A percentile compares a stretch with the other conserved stretches of the same genome.
Evolutionary conservation across 2,329 filamentous ascomycete species (phyloP).

Genomic region (Hypoxylon sp.): DNA sequence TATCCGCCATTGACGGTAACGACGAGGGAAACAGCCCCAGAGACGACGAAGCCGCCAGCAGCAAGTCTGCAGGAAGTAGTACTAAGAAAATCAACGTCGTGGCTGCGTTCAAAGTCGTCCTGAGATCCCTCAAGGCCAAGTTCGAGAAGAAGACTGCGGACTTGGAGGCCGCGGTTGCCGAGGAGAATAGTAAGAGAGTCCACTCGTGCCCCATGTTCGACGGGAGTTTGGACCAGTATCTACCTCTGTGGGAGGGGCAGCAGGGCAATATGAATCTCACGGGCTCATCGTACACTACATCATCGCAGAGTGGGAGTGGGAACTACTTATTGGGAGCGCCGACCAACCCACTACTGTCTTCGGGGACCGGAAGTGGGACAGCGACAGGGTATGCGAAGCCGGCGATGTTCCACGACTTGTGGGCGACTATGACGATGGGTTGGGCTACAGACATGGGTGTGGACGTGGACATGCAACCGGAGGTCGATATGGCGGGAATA

Average conservation of each 20-base stretch:
- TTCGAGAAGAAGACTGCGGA: constrained; percentile 60
- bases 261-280: constrained; percentile 41
- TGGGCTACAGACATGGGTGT: constrained; percentile 55
- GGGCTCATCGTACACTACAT: constrained; percentile 25
- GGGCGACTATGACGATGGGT: constrained; percentile 65
- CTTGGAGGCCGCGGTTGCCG: constrained; percentile 48
- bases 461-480: constrained; percentile 7
- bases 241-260: constrained; percentile 62
- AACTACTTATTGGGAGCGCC: constrained; percentile 9
- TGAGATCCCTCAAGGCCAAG: constrained; percentile 63
- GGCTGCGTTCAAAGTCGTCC: constrained; percentile 63
- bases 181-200: constrained; percentile 39
- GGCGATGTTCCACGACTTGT: constrained; percentile 60
- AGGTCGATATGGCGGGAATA: constrained; percentile 4
- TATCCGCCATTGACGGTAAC: constrained; percentile 49
- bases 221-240: constrained; percentile 63
- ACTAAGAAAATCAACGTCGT: constrained; percentile 59
- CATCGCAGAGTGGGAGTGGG: constrained; percentile 23
- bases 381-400: constrained; percentile 41
- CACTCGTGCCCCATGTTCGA: constrained; percentile 67
- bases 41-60: constrained; percentile 9
- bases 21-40: constrained; percentile 5
- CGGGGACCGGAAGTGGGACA: constrained; percentile 8
- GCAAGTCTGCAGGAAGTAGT: constrained; percentile 29
- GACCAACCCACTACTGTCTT: constrained; percentile 13